A percentile compares a stretch with the other conserved stretches of the same genome.
phyloP scores from a whole-genome alignment of 2,329 filamentous ascomycete species.

The Trichoderma simmonsii region DNA sequence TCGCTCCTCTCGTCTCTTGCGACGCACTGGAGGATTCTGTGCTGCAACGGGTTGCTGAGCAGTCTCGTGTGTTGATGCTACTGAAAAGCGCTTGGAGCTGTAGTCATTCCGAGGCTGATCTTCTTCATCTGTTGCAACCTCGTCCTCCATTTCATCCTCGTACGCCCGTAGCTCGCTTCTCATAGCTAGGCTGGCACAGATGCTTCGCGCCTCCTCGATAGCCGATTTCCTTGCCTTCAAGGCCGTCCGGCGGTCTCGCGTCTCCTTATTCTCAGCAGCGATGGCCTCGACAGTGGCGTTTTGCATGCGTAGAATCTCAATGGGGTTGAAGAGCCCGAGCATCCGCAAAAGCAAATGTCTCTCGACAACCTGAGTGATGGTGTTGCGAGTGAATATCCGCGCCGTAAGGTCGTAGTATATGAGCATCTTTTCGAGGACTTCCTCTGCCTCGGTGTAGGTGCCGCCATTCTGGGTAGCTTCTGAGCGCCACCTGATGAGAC shows the following conservation, averaged over 20 bases:
- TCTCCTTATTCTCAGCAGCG: slow-evolving; percentile 52
- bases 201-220: slow-evolving; percentile 49
- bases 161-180: slow-evolving; percentile 46
- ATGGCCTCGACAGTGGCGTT: slow-evolving; percentile 47
- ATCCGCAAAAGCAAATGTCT: slow-evolving; percentile 50
- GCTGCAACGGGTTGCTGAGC: slow-evolving; percentile 19
- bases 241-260: slow-evolving; percentile 45
- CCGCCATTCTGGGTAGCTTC: slow-evolving; percentile 42
- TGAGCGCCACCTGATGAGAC: slow-evolving; percentile 46
- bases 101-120: slow-evolving; percentile 19
- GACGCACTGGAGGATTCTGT: slow-evolving; percentile 25
- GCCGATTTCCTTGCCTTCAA: slow-evolving; percentile 49
- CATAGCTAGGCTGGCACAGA: slow-evolving; percentile 51
- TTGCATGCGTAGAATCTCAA: slow-evolving; percentile 48
- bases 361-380: slow-evolving; percentile 52
- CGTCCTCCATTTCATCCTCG: slow-evolving; percentile 35
- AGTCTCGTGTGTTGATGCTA: slow-evolving; percentile 15
- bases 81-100: slow-evolving; percentile 20
- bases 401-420: slow-evolving; percentile 54
- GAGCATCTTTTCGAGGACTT: slow-evolving; percentile 54
- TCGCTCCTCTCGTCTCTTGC: slow-evolving; percentile 26
- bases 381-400: slow-evolving; percentile 51
- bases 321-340: slow-evolving; percentile 50
- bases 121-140: slow-evolving; percentile 31
- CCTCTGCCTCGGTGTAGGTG: slow-evolving; percentile 49